Base-by-base conservation (phyloP, 306 rosid genomes). In the Prunus dulcis region DNA sequence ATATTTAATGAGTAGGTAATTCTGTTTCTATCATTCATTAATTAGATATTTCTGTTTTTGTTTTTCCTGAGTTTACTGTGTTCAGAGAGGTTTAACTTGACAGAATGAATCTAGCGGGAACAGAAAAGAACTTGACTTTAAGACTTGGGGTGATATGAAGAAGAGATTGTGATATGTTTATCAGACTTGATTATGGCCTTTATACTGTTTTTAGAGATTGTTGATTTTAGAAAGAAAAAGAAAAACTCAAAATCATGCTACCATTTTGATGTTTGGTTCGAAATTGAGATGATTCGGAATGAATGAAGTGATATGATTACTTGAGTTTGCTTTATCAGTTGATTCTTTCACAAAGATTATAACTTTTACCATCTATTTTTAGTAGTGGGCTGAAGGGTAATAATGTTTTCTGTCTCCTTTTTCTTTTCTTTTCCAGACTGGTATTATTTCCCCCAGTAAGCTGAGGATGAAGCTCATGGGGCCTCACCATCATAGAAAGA, bases 361-460 rank as follows among this genome's bases (percentile, higher is more conserved):
- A 43, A n/a, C 70, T 73, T 75, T 70, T 25, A 62, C 74, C 53
- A 46, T 55, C 32, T 64, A 52, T 62, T 60, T 51, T 80, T 13
- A 50, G 45, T 12, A 46, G 66, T 66, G 43, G 78, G 71, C 51
- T 47, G 66, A 49, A 65, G 66, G 46, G 69, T 51, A 28, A 45
- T 23, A 0, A 32, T 69, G 20, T 55, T 61, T 20, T 22, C 55
- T 27, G 4, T 71, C 17, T 2, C 9, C 38, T 71, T 64, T 32
- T 12, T 52, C 20, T 20, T 32, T 56, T 28, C 51, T 58, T 58
- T 28, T 86, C 83, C 89, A 94, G 98, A 78, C 84, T 60, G 98
- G 96, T 82, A 87, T 94, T 64, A 94, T 94, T 82, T 94, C 98
- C 81, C 98, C 98, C 0, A 92, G 96, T 79, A 94, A 94, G 78